Percentiles rank a stretch among this genome's conserved stretches.
phyloP scores from a whole-genome alignment of 352 stramenopile genomes.

The Globisporangium megalacanthum region DNA sequence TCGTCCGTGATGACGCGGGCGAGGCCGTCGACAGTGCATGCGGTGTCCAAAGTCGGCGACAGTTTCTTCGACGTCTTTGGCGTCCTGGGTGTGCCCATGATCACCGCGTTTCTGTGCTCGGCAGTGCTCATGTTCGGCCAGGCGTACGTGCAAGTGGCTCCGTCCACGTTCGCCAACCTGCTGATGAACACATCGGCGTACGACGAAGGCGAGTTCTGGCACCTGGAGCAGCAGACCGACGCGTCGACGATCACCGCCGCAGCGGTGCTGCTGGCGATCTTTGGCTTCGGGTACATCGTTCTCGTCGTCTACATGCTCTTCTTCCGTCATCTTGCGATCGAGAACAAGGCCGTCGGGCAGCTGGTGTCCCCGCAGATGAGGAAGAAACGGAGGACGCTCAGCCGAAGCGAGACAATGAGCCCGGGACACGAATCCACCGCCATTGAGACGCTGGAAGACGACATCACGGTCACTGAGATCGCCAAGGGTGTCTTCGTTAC shows the following conservation, averaged over 20 bases:
- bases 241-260: neutral
- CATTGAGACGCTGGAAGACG: constrained; percentile 4
- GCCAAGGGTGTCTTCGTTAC: constrained; percentile 10
- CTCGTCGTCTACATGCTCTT: constrained; percentile 15
- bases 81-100: constrained; percentile 6
- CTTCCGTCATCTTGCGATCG: constrained; percentile 13
- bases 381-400: neutral
- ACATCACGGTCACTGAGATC: constrained; percentile 13
- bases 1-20: constrained; percentile 4
- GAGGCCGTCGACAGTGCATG: neutral
- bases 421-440: neutral
- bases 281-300: constrained; percentile 7
- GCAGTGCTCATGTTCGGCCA: constrained; percentile 9
- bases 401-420: neutral
- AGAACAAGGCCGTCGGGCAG: neutral
- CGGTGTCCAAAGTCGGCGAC: neutral
- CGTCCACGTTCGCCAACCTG: constrained; percentile 6
- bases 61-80: constrained; percentile 15
- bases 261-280: constrained; percentile 10
- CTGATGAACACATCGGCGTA: constrained; percentile 16
- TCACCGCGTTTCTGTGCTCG: constrained; percentile 13
- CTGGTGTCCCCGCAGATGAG: neutral
- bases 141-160: constrained; percentile 10
- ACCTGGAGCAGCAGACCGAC: constrained; percentile 1
- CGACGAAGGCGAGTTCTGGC: constrained; percentile 17